A percentile compares a stretch with the other conserved stretches of the same genome.
These are phyloP conservation scores for Talaromyces atroroseus DNA, from an alignment of 2,329 filamentous ascomycete species.

Conservation along the genomic window DNA sequence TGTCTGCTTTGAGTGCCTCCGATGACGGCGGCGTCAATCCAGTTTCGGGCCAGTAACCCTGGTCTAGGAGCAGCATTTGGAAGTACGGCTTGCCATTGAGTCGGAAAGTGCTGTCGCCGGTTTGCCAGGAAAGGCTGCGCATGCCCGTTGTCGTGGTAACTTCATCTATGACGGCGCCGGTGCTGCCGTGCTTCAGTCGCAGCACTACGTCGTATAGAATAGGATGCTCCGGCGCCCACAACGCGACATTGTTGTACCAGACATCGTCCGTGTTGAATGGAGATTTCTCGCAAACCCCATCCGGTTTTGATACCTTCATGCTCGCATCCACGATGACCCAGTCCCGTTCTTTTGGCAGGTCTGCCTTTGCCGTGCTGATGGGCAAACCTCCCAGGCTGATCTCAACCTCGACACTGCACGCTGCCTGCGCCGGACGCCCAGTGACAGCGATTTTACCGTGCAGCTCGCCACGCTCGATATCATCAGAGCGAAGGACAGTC, in stretches of 20 bases:
- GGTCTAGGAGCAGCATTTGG: slow-evolving; percentile 62
- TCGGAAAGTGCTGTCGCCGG: slow-evolving; percentile 54
- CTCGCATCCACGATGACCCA: slow-evolving; percentile 44
- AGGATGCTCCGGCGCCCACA: slow-evolving; percentile 60
- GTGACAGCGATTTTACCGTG: slow-evolving; percentile 47
- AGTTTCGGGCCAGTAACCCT: slow-evolving; percentile 67
- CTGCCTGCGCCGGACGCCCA: slow-evolving; percentile 28
- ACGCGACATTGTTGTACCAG: slow-evolving; percentile 52
- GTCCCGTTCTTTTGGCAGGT: slow-evolving; percentile 47
- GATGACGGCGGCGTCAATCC: slow-evolving; percentile 60
- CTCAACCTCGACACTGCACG: slow-evolving; percentile 50
- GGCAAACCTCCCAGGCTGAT: slow-evolving; percentile 46
- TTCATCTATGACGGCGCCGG: slow-evolving; percentile 40
- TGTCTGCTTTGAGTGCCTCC: slow-evolving; percentile 61
- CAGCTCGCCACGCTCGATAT: slow-evolving; percentile 48
- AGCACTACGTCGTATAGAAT: slow-evolving; percentile 58
- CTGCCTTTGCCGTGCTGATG: slow-evolving; percentile 43
- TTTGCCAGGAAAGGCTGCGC: slow-evolving; percentile 57
- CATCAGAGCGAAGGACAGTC: slow-evolving; percentile 54
- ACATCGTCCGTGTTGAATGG: slow-evolving; percentile 41
- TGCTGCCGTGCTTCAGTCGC: slow-evolving; percentile 41
- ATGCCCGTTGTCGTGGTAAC: slow-evolving; percentile 56
- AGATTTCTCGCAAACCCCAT: slow-evolving; percentile 25
- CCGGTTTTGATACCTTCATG: slow-evolving; percentile 42
- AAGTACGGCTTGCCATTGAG: slow-evolving; percentile 65